phyloP scores from a whole-genome alignment of 768 basidiomycete species.

The Scleroderma bovista region DNA sequence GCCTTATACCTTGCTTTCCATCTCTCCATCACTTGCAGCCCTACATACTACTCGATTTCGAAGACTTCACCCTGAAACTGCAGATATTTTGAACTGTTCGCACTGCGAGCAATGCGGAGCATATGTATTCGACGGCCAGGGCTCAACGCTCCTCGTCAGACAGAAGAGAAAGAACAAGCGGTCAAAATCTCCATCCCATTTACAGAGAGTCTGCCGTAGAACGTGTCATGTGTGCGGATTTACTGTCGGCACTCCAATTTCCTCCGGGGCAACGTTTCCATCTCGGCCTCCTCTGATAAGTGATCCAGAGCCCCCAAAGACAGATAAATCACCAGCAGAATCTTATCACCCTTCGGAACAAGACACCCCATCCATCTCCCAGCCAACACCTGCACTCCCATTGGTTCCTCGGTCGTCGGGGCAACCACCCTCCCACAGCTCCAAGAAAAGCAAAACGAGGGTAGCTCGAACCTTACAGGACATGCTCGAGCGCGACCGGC shows the following conservation, averaged over 20 bases:
- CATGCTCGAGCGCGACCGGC: conserved; percentile 57
- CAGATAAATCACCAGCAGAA: background rate
- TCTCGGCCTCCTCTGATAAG: background rate
- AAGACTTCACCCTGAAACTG: conserved; percentile 23
- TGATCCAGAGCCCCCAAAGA: background rate
- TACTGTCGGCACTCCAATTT: conserved; percentile 1
- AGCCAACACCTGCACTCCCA: conserved; percentile 2
- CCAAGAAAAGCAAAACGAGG: conserved; percentile 30
- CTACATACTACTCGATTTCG: conserved; percentile 46
- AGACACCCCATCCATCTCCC: background rate
- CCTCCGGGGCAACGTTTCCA: background rate
- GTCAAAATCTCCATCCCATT: background rate
- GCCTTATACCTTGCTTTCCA: conserved; percentile 41
- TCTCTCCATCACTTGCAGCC: conserved; percentile 58
- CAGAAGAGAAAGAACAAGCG: conserved; percentile 18
- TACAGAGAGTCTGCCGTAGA: conserved; percentile 4
- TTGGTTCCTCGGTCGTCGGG: conserved; percentile 2
- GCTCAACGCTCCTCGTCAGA: conserved; percentile 32
- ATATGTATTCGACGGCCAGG: conserved; percentile 38
- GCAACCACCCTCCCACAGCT: conserved; percentile 18
- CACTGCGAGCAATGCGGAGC: conserved; percentile 54
- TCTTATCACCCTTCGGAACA: background rate
- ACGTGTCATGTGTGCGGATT: conserved; percentile 19
- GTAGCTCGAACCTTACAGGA: conserved; percentile 55
- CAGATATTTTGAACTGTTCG: conserved; percentile 14